Evolutionary conservation across 2,329 filamentous ascomycete genomes (phyloP), one percentile per base, ranked within the genome.

Genomic region (Fusarium xyrophilum): DNA sequence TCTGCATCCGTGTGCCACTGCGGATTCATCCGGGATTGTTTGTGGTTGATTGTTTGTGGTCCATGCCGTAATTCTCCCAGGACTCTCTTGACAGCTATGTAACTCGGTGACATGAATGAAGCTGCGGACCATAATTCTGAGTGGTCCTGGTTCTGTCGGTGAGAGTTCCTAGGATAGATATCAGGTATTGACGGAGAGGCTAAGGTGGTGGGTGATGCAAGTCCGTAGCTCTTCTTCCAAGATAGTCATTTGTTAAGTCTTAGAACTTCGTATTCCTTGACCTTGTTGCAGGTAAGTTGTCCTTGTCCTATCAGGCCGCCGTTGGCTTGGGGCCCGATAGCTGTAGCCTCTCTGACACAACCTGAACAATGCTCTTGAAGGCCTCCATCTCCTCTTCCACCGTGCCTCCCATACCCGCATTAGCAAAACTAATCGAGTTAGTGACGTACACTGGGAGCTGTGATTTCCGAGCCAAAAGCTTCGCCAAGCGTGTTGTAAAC

Each of bases 381-480:
- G 91, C 93, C 75, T 95, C 93, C 89, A 97, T 94, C 81, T 98
- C 95, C 82, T 98, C 96, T 76, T 97, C 94, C 10, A 95, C 88
- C 0, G 89, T 91, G 23, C 93, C 91, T 13, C 93, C 93, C 73
- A 93, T 86, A 4, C 90, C 91, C 9, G 89, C 86, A 73, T 85
- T 88, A 17, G 87, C 86, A 67, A 97, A 88, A 70, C 90, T 93
- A 73, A 96, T 88, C 35, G 93, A 97, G 76, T 92, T 96, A 25
- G 92, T 92, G 21, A 98, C 92, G 77, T 97, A 98, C n/a, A 92
- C 89, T 1, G 93, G 93, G 66, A 89, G 86, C 33, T 85, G 82
- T 30, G 89, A 86, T 71, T 88, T 90, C 56, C 88, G 87, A n/a
- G 91, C 92, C 17, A 98, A 80, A 4, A 97, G 85, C 77, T 92